Conservation (phyloP, 2,329 filamentous ascomycete species). For the Pseudogymnoascus sp. region DNA sequence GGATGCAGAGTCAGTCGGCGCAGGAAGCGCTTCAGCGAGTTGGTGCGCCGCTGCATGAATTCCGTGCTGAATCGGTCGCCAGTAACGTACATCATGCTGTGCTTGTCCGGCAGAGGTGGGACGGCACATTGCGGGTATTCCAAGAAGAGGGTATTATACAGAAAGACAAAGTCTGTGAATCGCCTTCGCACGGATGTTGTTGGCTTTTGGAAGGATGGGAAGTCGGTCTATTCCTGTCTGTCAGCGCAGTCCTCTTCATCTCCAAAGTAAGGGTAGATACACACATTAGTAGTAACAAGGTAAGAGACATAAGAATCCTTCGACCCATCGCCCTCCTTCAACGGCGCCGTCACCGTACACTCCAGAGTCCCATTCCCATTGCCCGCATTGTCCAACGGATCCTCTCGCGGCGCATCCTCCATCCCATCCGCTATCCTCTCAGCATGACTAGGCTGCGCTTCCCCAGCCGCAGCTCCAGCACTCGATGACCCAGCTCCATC, state of each 20-base stretch:
- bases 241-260: conserved; percentile 16
- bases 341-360: conserved; percentile 72
- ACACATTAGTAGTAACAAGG: conserved; percentile 79
- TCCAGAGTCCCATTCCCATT: conserved; percentile 69
- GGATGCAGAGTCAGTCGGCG: conserved; percentile 81
- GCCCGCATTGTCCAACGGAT: conserved; percentile 47
- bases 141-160: conserved; percentile 80
- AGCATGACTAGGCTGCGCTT: conserved; percentile 13
- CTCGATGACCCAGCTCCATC: conserved; percentile 30
- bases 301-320: conserved; percentile 98
- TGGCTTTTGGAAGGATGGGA: conserved; percentile 81
- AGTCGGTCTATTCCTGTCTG: conserved; percentile 62
- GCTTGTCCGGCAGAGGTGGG: conserved; percentile 92
- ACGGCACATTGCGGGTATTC: conserved; percentile 91
- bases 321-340: conserved; percentile 93
- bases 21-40: conserved; percentile 87
- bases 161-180: conserved; percentile 96
- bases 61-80: conserved; percentile 91
- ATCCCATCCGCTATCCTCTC: conserved; percentile 18
- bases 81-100: conserved; percentile 97
- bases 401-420: conserved; percentile 29
- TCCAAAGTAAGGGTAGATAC: conserved; percentile 16
- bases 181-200: conserved; percentile 75
- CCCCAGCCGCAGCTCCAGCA: not conserved
- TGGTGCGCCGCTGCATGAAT: conserved; percentile 80